phyloP scores from a whole-genome alignment of 2,329 filamentous ascomycete species.

The Stylonectria norvegica region DNA sequence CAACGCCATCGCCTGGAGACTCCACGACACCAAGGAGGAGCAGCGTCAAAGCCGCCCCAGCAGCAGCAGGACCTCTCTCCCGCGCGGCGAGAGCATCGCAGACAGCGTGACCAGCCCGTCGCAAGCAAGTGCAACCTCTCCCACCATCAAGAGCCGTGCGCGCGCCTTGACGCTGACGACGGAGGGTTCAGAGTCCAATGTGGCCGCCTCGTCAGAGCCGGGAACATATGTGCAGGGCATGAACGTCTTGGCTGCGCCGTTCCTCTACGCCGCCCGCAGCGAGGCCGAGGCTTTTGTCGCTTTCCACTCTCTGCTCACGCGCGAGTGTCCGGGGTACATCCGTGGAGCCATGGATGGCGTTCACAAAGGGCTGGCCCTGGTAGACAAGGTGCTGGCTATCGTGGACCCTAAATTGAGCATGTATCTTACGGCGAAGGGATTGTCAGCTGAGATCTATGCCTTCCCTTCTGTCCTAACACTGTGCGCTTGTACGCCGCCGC shows the following conservation, averaged over 20 bases:
- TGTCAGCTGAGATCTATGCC: slow-evolving; percentile 92
- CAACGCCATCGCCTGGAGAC: slow-evolving; percentile 91
- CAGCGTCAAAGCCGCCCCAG: slow-evolving; percentile 38
- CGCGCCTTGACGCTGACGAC: slow-evolving; percentile 59
- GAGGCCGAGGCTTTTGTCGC: slow-evolving; percentile 93
- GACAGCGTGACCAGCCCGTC: slow-evolving; percentile 37
- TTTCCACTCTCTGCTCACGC: slow-evolving; percentile 82
- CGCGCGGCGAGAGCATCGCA: slow-evolving; percentile 22
- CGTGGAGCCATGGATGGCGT: slow-evolving; percentile 96
- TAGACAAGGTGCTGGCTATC: slow-evolving; percentile 87
- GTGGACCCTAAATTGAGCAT: slow-evolving; percentile 84
- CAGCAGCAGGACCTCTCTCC: slow-evolving; percentile 35
- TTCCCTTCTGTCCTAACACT: slow-evolving; percentile 94
- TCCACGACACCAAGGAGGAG: slow-evolving; percentile 72
- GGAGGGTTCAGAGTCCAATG: slow-evolving; percentile 59
- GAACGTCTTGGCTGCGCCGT: slow-evolving; percentile 95
- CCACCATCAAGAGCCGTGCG: slow-evolving; percentile 48
- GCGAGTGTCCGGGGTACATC: slow-evolving; percentile 90
- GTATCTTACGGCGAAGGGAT: slow-evolving; percentile 79
- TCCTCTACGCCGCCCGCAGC: slow-evolving; percentile 89
- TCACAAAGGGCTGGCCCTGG: slow-evolving; percentile 83
- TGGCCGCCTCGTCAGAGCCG: slow-evolving; percentile 54
- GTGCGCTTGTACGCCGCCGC: slow-evolving; percentile 89
- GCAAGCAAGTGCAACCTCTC: slow-evolving; percentile 40
- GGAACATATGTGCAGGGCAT: slow-evolving; percentile 97